phyloP scores from a whole-genome alignment of 805 yeast species.

The Cyberlindnera euphorbiiphila region DNA sequence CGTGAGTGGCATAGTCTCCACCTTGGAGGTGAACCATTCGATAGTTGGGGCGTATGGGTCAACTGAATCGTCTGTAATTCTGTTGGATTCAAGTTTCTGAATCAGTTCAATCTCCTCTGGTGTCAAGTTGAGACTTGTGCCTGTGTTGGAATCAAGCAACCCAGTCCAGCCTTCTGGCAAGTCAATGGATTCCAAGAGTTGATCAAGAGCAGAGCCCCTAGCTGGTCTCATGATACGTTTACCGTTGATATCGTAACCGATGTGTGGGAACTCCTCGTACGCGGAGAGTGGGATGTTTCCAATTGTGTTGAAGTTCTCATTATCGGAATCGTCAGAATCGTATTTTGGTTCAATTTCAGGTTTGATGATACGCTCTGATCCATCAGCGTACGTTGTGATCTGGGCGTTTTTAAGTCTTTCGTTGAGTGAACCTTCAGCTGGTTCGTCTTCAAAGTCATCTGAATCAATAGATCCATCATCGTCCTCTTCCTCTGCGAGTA shows the following conservation, averaged over 20 bases:
- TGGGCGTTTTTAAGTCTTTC: slow-evolving; percentile 25
- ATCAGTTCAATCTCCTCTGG: slow-evolving; percentile 87
- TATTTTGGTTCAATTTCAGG: slow-evolving; percentile 95
- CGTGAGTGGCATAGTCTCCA: slow-evolving; percentile 85
- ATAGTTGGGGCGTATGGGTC: slow-evolving; percentile 92
- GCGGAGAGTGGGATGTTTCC: slow-evolving; percentile 93
- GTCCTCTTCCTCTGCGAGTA: slow-evolving; percentile 53
- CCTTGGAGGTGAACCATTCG: slow-evolving; percentile 90
- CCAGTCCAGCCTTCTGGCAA: slow-evolving; percentile 99
- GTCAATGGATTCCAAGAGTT: slow-evolving; percentile 83
- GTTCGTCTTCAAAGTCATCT: slow-evolving; percentile 50
- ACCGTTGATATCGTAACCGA: slow-evolving; percentile 96
- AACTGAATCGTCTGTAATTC: slow-evolving; percentile 71
- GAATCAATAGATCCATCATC: slow-evolving; percentile 34
- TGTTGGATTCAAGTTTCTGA: slow-evolving; percentile 78
- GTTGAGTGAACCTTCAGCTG: slow-evolving; percentile 36
- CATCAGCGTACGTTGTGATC: slow-evolving; percentile 65
- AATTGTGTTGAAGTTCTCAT: slow-evolving; percentile 76
- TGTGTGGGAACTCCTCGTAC: slow-evolving; percentile 95
- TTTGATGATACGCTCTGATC: slow-evolving; percentile 67
- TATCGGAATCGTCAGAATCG: slow-evolving; percentile 90
- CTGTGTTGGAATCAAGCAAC: slow-evolving; percentile 83
- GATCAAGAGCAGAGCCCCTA: slow-evolving; percentile 90
- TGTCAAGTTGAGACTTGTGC: slow-evolving; percentile 74
- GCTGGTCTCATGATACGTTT: slow-evolving; percentile 99